Conservation (phyloP, 371 early-diverging fungal species). For the Scutellospora calospora region DNA sequence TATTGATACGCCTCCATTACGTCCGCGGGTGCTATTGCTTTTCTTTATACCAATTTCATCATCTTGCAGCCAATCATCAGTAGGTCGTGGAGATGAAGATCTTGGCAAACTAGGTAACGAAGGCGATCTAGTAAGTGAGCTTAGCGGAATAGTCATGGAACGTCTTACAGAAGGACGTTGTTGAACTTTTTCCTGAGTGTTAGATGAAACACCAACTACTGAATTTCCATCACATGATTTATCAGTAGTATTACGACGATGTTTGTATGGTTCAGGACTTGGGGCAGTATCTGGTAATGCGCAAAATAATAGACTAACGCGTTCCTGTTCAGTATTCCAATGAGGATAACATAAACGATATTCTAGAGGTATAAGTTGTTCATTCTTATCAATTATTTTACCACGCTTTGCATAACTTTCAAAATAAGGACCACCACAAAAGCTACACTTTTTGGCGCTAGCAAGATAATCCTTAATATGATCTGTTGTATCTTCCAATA, state of each 20-base stretch:
- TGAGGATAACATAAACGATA: constrained; percentile 82
- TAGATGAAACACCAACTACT: neutral
- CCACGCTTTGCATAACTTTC: constrained; percentile 69
- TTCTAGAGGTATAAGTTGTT: constrained; percentile 70
- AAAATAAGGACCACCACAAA: constrained; percentile 90
- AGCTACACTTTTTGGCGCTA: constrained; percentile 75
- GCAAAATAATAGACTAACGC: constrained; percentile 63
- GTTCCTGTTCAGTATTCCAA: constrained; percentile 77
- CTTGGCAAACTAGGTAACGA: constrained; percentile 37
- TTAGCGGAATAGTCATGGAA: constrained; percentile 37
- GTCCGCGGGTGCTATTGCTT: neutral
- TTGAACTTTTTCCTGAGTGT: neutral
- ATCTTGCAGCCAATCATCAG: neutral
- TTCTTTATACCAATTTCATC: constrained; percentile 22
- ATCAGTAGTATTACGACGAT: neutral
- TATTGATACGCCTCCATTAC: neutral
- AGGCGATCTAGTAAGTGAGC: constrained; percentile 35
- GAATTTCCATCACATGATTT: constrained; percentile 5
- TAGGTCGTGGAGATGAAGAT: constrained; percentile 21
- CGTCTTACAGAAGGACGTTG: neutral
- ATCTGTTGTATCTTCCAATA: constrained; percentile 61
- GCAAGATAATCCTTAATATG: constrained; percentile 74
- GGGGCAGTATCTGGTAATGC: constrained; percentile 60
- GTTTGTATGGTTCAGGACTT: constrained; percentile 34
- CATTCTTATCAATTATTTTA: constrained; percentile 70